phyloP scores from a whole-genome alignment of 768 basidiomycete species.

The Tricholoma furcatifolium region DNA sequence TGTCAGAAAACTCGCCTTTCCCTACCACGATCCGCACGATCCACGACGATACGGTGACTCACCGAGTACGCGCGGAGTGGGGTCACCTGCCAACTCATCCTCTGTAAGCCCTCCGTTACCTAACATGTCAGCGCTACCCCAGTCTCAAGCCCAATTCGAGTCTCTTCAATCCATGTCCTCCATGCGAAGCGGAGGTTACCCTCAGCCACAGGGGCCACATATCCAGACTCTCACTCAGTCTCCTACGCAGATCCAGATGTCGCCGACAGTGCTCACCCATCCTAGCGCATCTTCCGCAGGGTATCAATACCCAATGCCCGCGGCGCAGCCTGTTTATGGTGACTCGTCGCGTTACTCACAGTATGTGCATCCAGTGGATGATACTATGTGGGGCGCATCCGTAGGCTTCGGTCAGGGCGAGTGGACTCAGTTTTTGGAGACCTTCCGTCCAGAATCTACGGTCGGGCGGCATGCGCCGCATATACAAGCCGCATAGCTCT shows the following conservation, averaged over 20 bases:
- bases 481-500: slow-evolving; percentile 30
- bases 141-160: slow-evolving; percentile 34
- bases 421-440: slow-evolving; percentile 66
- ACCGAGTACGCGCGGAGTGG: slow-evolving; percentile 44
- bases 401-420: slow-evolving; percentile 76
- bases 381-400: slow-evolving; percentile 74
- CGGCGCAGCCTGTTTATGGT: slow-evolving; percentile 34
- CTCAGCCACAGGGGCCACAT: slow-evolving; percentile 12
- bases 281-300: slow-evolving; percentile 5
- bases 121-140: slow-evolving; percentile 33
- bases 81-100: slow-evolving; percentile 58
- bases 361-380: slow-evolving; percentile 57
- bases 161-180: slow-evolving; percentile 19
- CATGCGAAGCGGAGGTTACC: slow-evolving; percentile 16
- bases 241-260: slow-evolving; percentile 24
- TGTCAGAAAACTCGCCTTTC: slow-evolving; percentile 77
- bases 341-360: slow-evolving; percentile 40
- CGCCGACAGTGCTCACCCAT: slow-evolving; percentile 18
- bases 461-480: slow-evolving; percentile 27
- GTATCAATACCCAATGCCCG: slow-evolving; percentile 19
- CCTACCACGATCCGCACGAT: slow-evolving; percentile 71
- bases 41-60: slow-evolving; percentile 49
- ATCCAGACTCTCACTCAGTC: slow-evolving; percentile 15
- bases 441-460: slow-evolving; percentile 48
- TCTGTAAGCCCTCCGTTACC: slow-evolving; percentile 57